Evolutionary conservation across 225 moss, liverwort and hornwort genomes (phyloP).

Genomic region (Sphagnum contortum): DNA sequence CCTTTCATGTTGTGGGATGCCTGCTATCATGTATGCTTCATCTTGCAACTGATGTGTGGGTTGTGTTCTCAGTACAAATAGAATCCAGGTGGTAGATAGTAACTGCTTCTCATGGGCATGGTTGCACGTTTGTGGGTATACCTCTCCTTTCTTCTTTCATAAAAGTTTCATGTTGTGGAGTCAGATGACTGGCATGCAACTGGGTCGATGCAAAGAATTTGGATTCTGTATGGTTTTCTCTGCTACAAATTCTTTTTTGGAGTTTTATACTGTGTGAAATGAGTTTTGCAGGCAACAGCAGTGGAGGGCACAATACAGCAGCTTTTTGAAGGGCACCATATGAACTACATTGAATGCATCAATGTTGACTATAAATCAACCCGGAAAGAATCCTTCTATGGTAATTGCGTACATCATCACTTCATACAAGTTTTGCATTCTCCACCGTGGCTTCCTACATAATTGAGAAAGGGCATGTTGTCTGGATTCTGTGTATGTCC

Average conservation of each 20-base stretch:
- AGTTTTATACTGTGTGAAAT: too few species aligned
- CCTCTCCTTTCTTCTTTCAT: too few species aligned
- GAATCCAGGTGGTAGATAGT: not conserved
- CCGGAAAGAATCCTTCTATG: slow-evolving; percentile 98
- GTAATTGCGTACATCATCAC: slow-evolving; percentile 19
- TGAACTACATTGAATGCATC: slow-evolving; percentile 99
- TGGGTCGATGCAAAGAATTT: too few species aligned
- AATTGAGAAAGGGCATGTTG: not conserved
- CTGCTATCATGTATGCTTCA: not conserved
- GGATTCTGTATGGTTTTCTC: not conserved
- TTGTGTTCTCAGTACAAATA: too few species aligned
- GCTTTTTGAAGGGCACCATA: slow-evolving; percentile 98
- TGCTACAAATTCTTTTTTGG: not conserved
- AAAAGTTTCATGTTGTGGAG: too few species aligned
- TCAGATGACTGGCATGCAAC: too few species aligned
- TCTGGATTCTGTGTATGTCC: too few species aligned
- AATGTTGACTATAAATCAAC: slow-evolving; percentile 98
- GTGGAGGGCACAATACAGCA: slow-evolving; percentile 99
- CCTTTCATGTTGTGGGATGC: too few species aligned
- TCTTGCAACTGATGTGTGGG: not conserved
- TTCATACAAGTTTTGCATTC: too few species aligned
- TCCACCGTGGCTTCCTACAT: not conserved
- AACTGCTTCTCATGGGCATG: too few species aligned
- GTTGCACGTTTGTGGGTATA: too few species aligned
- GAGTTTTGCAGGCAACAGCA: slow-evolving; percentile 71